A percentile compares a stretch with the other conserved stretches of the same genome.
Conservation (phyloP, 495 filamentous ascomycete species). For the Xanthoparmelia taractica region DNA sequence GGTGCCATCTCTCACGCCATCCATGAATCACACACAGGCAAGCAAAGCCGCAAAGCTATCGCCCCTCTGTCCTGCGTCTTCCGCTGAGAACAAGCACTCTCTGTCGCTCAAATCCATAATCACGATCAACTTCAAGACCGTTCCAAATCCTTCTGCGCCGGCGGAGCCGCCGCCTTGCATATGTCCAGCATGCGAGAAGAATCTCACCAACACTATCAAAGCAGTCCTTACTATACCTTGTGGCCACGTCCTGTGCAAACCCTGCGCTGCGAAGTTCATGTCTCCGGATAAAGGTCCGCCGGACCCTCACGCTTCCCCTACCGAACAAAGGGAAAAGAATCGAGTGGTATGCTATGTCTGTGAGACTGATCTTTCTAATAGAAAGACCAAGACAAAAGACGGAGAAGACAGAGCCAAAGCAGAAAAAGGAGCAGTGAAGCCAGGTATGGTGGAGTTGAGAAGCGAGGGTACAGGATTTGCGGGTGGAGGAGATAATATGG, state of each 20-base stretch:
- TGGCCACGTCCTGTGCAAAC: conserved; percentile 86
- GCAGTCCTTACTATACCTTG: conserved; percentile 88
- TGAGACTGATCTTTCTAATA: conserved; percentile 59
- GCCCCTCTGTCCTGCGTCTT: conserved; percentile 75
- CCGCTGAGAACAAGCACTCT: conserved; percentile 57
- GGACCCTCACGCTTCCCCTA: conserved; percentile 53
- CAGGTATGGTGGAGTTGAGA: conserved; percentile 75
- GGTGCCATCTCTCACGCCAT: conserved; percentile 79
- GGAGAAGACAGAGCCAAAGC: conserved; percentile 41
- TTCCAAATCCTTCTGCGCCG: conserved; percentile 37
- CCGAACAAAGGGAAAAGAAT: conserved; percentile 41
- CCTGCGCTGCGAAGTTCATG: conserved; percentile 86
- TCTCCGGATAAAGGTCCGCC: conserved; percentile 46
- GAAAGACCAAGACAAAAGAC: conserved; percentile 38
- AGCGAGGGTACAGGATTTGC: conserved; percentile 93
- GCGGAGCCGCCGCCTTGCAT: conserved; percentile 49
- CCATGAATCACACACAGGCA: conserved; percentile 42
- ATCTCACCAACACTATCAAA: conserved; percentile 70
- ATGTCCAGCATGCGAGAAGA: conserved; percentile 87
- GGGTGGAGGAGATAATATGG: conserved; percentile 71
- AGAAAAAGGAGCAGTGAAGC: conserved; percentile 52
- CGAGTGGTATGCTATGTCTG: conserved; percentile 79
- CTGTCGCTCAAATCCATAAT: conserved; percentile 80
- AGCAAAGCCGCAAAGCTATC: conserved; percentile 59
- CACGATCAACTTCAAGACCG: conserved; percentile 69